Base-by-base conservation (phyloP, 805 yeast species). In the Cyberlindnera veronae region DNA sequence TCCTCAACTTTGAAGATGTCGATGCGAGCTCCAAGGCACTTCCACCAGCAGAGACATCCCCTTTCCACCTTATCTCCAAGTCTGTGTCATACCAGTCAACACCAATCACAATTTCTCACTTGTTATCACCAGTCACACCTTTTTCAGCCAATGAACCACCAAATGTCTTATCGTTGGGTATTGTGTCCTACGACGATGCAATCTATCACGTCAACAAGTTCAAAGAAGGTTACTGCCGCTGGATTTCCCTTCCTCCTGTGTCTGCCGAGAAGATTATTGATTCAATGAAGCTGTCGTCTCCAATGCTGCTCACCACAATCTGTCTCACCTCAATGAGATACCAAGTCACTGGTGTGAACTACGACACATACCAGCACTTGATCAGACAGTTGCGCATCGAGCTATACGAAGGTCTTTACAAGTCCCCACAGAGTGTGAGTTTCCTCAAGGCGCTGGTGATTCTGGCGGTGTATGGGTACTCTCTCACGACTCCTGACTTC, bases 231-330 rank as follows among this genome's bases (percentile, higher is more conserved):
- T 84, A 80, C 54, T 87, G 89, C 5, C 69, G 87, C 22, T 85
- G 95, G 95, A 78, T 83, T 3, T 77, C 84, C 39, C 77, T 84
- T 36, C 88, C 90, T 22, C 64, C 64, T 12, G 54, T 73, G 26
- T 55, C 78, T 5, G 69, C 81, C 0, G 71, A 64, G 15, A 65
- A 63, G 26, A 62, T 84, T 17, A 63, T 82, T 9, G 70, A 66
- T 5, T 58, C 72, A 24, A 67, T 84, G 30, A 57, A 77, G 29
- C 44, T 54, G 18, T 50, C 70, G 28, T 78, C 85, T 16, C 78
- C 90, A 1, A 62, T 85, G 28, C 63, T 85, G n/a, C 60, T 84
- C 13, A 80, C 87, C 1, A 70, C 79, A 0, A 77, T 84, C 43
- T 82, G 89, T 55, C 68, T 79, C 17, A 66, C 84, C 5, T 71